Evolutionary conservation across 208 protist species (phyloP).

Genomic region (Acanthamoeba triangularis): DNA sequence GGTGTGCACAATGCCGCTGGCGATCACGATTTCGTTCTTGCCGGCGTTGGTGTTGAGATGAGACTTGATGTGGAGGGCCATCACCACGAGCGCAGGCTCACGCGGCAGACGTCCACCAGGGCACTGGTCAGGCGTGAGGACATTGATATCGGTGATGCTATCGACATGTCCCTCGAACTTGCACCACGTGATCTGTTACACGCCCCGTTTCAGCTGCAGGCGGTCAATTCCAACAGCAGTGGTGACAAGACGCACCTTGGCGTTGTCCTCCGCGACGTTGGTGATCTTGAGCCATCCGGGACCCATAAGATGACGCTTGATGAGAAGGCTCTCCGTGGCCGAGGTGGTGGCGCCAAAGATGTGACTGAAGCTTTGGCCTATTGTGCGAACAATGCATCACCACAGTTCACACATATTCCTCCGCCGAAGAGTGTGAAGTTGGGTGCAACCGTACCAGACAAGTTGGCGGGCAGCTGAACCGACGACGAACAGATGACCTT

Average conservation of each 20-base stretch:
- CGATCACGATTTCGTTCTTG: slow-evolving; percentile 95
- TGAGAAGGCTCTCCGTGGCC: slow-evolving; percentile 62
- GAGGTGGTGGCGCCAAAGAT: slow-evolving; percentile 72
- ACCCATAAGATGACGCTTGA: slow-evolving; percentile 74
- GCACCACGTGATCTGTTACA: slow-evolving; percentile 67
- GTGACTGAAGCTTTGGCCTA: slow-evolving; percentile 60
- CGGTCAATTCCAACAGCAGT: neutral
- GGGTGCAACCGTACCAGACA: neutral
- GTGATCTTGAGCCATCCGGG: slow-evolving; percentile 69
- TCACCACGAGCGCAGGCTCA: slow-evolving; percentile 80
- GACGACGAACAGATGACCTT: slow-evolving; percentile 68
- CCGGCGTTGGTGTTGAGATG: slow-evolving; percentile 91
- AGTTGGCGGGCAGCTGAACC: slow-evolving; percentile 33
- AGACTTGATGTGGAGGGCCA: slow-evolving; percentile 95
- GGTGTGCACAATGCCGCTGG: slow-evolving; percentile 92
- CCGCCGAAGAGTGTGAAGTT: neutral
- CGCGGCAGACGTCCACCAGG: neutral
- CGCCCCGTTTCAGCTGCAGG: neutral
- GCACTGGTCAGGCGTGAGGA: slow-evolving; percentile 28
- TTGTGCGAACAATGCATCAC: neutral
- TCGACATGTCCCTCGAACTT: slow-evolving; percentile 70
- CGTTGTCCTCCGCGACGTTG: slow-evolving; percentile 19
- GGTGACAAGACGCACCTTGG: slow-evolving; percentile 16
- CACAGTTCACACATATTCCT: neutral
- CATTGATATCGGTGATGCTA: slow-evolving; percentile 7